Conservation (phyloP, 2,329 filamentous ascomycete species). For the Calonectria ilicicola region DNA sequence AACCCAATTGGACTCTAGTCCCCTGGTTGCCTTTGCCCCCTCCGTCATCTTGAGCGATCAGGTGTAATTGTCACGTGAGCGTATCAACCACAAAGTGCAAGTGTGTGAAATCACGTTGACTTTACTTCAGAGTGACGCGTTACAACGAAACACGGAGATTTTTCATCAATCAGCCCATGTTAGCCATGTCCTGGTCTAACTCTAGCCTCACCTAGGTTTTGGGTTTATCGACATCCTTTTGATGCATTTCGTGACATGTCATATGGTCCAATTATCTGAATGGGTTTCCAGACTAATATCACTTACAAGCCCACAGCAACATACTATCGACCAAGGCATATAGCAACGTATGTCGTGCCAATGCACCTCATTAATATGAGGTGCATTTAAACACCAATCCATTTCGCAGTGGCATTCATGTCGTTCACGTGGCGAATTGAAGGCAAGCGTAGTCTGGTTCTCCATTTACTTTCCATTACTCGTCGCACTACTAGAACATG, state of each 20-base stretch:
- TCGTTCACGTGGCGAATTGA: not conserved
- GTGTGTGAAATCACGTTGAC: not conserved
- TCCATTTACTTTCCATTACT: constrained; percentile 7
- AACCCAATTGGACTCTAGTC: constrained; percentile 7
- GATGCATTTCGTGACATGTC: too few species aligned
- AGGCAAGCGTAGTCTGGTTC: not conserved
- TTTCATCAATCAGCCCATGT: too few species aligned
- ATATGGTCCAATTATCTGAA: too few species aligned
- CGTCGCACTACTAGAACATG: constrained; percentile 7
- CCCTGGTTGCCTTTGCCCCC: constrained; percentile 2
- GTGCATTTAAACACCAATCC: not conserved
- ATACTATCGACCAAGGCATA: too few species aligned
- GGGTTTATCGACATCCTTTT: too few species aligned
- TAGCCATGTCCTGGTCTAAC: too few species aligned
- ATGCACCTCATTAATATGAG: not conserved
- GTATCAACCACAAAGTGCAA: not conserved
- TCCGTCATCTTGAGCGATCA: not conserved
- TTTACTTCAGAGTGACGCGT: too few species aligned
- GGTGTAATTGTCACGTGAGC: not conserved
- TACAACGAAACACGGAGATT: too few species aligned
- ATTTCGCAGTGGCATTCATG: not conserved
- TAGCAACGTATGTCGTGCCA: too few species aligned
- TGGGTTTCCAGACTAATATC: too few species aligned
- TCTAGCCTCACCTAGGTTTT: too few species aligned
- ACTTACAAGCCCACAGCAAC: too few species aligned